Percentiles rank a stretch among this genome's conserved stretches.
These are phyloP conservation scores for Pleurotus giganteus DNA, from an alignment of 768 basidiomycete species.

Conservation along the genomic window DNA sequence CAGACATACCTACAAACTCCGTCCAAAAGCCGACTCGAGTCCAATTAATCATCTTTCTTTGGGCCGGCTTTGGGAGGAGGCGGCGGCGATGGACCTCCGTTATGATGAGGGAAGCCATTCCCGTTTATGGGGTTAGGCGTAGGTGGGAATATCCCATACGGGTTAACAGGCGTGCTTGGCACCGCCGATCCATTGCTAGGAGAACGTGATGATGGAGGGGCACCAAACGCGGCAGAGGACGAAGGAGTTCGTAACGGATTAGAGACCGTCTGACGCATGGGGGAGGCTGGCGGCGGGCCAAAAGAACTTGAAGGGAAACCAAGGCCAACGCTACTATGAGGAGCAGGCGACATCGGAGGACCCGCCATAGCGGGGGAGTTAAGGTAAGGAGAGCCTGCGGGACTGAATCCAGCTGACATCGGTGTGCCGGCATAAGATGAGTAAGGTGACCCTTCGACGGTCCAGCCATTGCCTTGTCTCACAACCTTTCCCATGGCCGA, in stretches of 20 bases:
- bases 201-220: neutral
- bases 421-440: constrained; percentile 32
- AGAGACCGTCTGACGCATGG: neutral
- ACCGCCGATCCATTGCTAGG: neutral
- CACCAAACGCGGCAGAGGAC: neutral
- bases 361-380: constrained; percentile 14
- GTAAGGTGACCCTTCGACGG: constrained; percentile 47
- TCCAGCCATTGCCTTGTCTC: constrained; percentile 60
- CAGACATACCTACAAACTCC: neutral
- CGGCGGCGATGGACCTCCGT: constrained; percentile 19
- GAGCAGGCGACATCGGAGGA: constrained; percentile 15
- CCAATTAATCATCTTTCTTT: constrained; percentile 36
- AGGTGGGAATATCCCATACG: constrained; percentile 31
- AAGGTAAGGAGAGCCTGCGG: constrained; percentile 1
- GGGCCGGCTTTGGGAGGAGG: constrained; percentile 21
- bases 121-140: constrained; percentile 28
- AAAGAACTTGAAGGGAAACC: constrained; percentile 11
- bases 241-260: neutral
- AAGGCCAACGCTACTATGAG: constrained; percentile 10
- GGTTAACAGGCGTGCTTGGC: constrained; percentile 19
- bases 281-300: constrained; percentile 12
- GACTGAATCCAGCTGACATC: constrained; percentile 21
- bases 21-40: neutral
- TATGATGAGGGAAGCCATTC: constrained; percentile 19
- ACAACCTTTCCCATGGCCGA: constrained; percentile 41